Evolutionary conservation across 202 grass and related monocot species (phyloP).

Genomic region (Digitaria exilis): DNA sequence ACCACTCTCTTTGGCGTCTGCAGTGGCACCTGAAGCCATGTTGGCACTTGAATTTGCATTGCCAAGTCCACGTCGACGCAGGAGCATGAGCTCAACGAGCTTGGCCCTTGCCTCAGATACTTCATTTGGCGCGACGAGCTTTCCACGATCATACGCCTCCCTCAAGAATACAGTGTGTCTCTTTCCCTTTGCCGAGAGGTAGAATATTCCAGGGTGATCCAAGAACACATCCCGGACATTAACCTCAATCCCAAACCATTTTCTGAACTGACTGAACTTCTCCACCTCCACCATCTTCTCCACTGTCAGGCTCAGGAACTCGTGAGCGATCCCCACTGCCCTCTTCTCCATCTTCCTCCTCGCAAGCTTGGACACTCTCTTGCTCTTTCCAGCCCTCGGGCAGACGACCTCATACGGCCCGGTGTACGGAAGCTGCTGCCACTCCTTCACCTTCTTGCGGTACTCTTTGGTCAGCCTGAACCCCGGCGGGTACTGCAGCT

Average conservation of each 20-base stretch:
- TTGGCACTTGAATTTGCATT: conserved; percentile 46
- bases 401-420: conserved; percentile 53
- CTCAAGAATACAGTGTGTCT: conserved; percentile 80
- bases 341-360: conserved; percentile 86
- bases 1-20: background rate
- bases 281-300: conserved; percentile 99
- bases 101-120: conserved; percentile 67
- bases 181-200: conserved; percentile 75
- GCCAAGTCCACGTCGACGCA: conserved; percentile 59
- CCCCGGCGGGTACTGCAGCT: conserved; percentile 75
- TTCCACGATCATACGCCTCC: conserved; percentile 71
- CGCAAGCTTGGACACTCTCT: conserved; percentile 34
- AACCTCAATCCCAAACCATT: conserved; percentile 82
- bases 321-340: conserved; percentile 80
- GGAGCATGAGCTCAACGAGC: conserved; percentile 76
- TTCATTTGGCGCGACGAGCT: conserved; percentile 65
- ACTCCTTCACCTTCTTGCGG: conserved; percentile 61
- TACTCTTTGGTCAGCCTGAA: conserved; percentile 74
- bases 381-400: conserved; percentile 3
- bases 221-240: conserved; percentile 94
- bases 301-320: conserved; percentile 82
- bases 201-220: conserved; percentile 95
- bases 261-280: conserved; percentile 88
- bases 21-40: conserved; percentile 14
- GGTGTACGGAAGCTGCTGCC: conserved; percentile 62